Conservation (phyloP, 257 asterid genomes). For the Salvia splendens region DNA sequence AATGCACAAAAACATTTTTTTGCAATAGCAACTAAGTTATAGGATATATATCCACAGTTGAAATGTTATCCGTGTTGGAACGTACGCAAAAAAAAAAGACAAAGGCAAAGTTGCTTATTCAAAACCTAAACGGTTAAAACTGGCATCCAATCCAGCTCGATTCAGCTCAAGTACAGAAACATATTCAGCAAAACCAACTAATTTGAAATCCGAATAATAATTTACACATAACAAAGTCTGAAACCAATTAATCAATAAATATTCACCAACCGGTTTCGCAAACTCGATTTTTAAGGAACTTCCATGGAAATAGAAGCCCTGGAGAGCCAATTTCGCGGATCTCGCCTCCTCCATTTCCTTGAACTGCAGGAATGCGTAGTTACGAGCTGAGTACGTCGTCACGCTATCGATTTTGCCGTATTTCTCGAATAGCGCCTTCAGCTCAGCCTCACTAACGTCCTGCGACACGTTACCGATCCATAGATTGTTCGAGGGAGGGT, state of each 20-base stretch:
- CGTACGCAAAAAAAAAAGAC: too few species aligned
- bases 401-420: slow-evolving; percentile 71
- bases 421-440: slow-evolving; percentile 58
- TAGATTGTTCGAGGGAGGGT: slow-evolving; percentile 74
- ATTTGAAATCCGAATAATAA: slow-evolving; percentile 18
- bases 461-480: slow-evolving; percentile 84
- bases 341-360: slow-evolving; percentile 63
- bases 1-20: not conserved
- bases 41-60: not conserved
- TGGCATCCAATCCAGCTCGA: slow-evolving; percentile 4
- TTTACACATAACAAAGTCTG: slow-evolving; percentile 17
- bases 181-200: not conserved
- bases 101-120: not conserved
- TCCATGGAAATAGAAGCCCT: slow-evolving; percentile 67
- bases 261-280: slow-evolving; percentile 90
- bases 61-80: not conserved
- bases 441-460: slow-evolving; percentile 68
- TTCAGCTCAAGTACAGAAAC: slow-evolving; percentile 8
- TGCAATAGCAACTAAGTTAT: not conserved
- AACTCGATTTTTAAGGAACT: slow-evolving; percentile 71
- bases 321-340: slow-evolving; percentile 72
- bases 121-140: slow-evolving; percentile 24
- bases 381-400: slow-evolving; percentile 67
- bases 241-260: slow-evolving; percentile 33
- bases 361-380: slow-evolving; percentile 74